These are phyloP conservation scores for Pseudocercospora fuligena DNA, from an alignment of 2,329 filamentous ascomycete species.

Conservation along the genomic window DNA sequence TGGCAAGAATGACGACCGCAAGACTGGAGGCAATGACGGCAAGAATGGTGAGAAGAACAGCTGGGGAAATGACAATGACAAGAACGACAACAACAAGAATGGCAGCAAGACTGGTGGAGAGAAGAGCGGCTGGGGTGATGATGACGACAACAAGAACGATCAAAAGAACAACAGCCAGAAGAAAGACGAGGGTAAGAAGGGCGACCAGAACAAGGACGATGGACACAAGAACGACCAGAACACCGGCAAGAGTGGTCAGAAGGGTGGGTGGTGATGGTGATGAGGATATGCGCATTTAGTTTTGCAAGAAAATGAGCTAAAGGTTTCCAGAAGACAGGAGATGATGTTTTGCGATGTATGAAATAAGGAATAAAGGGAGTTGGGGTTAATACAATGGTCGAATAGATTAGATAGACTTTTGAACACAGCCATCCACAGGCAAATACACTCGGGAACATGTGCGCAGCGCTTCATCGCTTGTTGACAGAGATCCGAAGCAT, in stretches of 20 bases:
- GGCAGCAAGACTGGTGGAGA: too few relatives aligned
- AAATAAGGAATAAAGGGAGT: neutral
- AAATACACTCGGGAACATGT: neutral
- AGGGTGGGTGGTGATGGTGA: neutral
- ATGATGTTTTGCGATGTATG: neutral
- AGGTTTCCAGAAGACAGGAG: neutral
- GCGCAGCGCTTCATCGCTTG: neutral
- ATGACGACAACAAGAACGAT: too few relatives aligned
- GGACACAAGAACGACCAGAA: neutral
- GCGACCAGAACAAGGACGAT: neutral
- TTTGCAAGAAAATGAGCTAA: neutral
- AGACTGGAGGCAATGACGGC: too few relatives aligned
- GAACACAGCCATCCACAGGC: neutral
- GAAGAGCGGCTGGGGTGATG: too few relatives aligned
- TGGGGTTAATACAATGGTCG: neutral
- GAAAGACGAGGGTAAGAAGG: neutral
- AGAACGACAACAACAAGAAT: too few relatives aligned
- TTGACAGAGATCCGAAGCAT: neutral
- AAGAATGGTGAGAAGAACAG: too few relatives aligned
- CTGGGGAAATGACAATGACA: too few relatives aligned
- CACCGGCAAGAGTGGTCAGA: neutral
- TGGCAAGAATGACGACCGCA: too few relatives aligned
- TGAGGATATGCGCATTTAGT: neutral
- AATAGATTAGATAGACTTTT: neutral
- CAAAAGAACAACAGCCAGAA: too few relatives aligned